Percentiles rank a stretch among this genome's conserved stretches.
Evolutionary conservation across 129 eudicot species (phyloP).

Genomic region (Heracleum sosnowskyi): DNA sequence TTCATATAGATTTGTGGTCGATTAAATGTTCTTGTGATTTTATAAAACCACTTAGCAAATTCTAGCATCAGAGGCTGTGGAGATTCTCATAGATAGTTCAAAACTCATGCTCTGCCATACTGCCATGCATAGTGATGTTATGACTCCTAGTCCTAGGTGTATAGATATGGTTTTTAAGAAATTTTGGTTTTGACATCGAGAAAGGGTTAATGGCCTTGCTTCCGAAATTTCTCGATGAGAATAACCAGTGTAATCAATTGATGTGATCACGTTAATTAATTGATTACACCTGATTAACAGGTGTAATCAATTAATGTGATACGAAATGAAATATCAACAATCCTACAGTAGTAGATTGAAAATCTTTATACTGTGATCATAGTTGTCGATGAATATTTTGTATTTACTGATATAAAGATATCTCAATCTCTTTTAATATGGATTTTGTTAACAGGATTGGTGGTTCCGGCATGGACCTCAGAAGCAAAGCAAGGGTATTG

Average conservation of each 20-base stretch:
- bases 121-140: background rate
- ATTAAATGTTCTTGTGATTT: background rate
- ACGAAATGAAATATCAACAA: background rate
- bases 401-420: background rate
- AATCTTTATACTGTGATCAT: background rate
- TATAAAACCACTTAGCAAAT: background rate
- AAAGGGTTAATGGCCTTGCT: background rate
- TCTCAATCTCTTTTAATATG: background rate
- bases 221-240: too few relatives aligned
- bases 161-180: background rate
- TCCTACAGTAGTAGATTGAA: background rate
- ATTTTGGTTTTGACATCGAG: background rate
- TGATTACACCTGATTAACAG: too few relatives aligned
- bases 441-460: constrained; percentile 54
- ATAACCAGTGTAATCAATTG: too few relatives aligned
- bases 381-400: background rate
- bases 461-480: constrained; percentile 68
- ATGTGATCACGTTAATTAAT: too few relatives aligned
- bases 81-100: background rate
- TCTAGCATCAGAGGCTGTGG: background rate
- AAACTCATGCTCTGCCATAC: background rate
- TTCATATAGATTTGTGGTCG: background rate
- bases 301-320: too few relatives aligned
- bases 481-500: constrained; percentile 82
- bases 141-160: background rate